Evolutionary conservation across 176 grass and related monocot genomes (phyloP), one percentile per base, ranked within the genome.

Genomic region (Tillandsia fasciculata): DNA sequence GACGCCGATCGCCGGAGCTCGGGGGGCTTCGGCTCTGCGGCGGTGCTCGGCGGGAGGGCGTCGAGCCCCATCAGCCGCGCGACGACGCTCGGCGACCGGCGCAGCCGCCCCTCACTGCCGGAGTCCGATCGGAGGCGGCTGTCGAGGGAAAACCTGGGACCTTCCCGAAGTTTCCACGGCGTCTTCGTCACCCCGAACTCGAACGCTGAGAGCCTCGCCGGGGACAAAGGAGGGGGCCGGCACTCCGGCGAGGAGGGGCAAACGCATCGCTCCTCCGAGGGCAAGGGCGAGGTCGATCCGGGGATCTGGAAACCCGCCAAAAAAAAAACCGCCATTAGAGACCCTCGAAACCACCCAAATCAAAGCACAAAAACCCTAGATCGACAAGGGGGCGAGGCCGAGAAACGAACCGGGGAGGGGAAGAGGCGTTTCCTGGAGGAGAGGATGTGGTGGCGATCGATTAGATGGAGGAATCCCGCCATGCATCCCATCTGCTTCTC

Each of bases 401-500:
- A 51, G 33, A 28, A 27, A n/a, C 74, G n/a, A 29, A 77, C 74
- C 74, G 65, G 18, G 12, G 17, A 58, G 8, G 65, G 49, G 4
- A 52, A 7, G 28, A 77, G 65, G 18, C 74, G 74, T 65, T 50
- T 75, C 14, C 73, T 61, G 13, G 63, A 10, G 20, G 63, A 10
- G 20, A 75, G 11, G 23, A 75, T n/a, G 58, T 90, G 89, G 0
- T 83, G 84, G 0, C 89, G 93, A 78, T 97, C 89, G 72, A 97
- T 92, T 28, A 97, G 78, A 49, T 92, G 86, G 49, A 97, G 70
- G 68, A 97, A 91, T 2, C 89, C 82, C 0, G 89, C 76, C 86
- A 97, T 92, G 78, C 93, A 97, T 0, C 93, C 93, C 72, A 92
- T 63, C 10, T 81, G 87, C 87, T 77, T 74, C 58, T 78, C 87